phyloP scores from a whole-genome alignment of 2,329 filamentous ascomycete genomes.

The Knoxdaviesia proteae region DNA sequence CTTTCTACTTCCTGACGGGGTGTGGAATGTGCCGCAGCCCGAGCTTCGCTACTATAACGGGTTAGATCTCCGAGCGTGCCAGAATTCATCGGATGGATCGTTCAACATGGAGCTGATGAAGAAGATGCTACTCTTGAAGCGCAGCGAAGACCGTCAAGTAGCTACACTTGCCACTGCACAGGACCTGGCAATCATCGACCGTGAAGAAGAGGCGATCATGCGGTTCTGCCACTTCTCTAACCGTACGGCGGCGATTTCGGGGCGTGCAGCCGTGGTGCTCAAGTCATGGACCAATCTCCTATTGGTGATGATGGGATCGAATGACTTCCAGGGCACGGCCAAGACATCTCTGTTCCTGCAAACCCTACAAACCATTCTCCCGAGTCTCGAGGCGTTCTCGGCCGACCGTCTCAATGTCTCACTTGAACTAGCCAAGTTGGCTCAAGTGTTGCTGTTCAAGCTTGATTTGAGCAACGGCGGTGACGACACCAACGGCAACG shows the following conservation, averaged over 20 bases:
- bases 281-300: conserved; percentile 71
- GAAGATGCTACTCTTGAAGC: conserved; percentile 27
- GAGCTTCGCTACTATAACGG: conserved; percentile 39
- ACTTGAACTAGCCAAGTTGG: conserved; percentile 56
- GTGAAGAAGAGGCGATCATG: conserved; percentile 38
- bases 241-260: conserved; percentile 34
- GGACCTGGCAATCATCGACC: conserved; percentile 27
- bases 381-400: conserved; percentile 64
- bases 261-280: conserved; percentile 44
- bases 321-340: conserved; percentile 53
- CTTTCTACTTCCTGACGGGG: conserved; percentile 41
- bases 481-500: conserved; percentile 15
- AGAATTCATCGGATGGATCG: conserved; percentile 8
- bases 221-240: conserved; percentile 43
- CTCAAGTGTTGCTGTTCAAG: conserved; percentile 50
- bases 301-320: conserved; percentile 62
- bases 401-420: conserved; percentile 49
- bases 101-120: conserved; percentile 42
- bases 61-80: conserved; percentile 45
- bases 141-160: conserved; percentile 35
- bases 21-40: conserved; percentile 30
- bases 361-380: conserved; percentile 67
- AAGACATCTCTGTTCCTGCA: conserved; percentile 67
- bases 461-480: conserved; percentile 31
- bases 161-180: conserved; percentile 27